These are phyloP conservation scores for Entomortierella lignicola DNA, from an alignment of 192 early-diverging fungal genomes.

Conservation along the genomic window DNA sequence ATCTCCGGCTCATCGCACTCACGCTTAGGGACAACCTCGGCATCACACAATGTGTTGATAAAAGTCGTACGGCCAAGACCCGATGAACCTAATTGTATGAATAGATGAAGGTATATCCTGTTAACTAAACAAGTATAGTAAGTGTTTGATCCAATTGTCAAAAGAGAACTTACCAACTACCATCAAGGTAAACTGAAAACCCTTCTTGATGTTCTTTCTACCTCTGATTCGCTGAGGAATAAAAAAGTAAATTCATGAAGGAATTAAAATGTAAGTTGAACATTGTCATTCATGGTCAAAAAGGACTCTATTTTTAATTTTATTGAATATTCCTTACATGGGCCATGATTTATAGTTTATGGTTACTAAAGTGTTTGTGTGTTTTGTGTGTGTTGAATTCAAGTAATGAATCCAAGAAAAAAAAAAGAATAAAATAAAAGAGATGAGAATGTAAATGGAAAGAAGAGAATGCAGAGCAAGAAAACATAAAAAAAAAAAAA, in stretches of 20 bases:
- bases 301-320: neutral
- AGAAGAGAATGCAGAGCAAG: neutral
- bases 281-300: no score
- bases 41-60: constrained; percentile 97
- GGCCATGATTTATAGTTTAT: constrained; percentile 16
- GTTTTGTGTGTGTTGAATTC: neutral
- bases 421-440: neutral
- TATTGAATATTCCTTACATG: constrained; percentile 17
- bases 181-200: constrained; percentile 97
- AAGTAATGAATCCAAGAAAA: neutral
- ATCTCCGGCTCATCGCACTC: constrained; percentile 76
- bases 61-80: constrained; percentile 99
- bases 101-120: no score
- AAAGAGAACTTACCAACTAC: constrained; percentile 77
- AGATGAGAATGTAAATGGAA: neutral
- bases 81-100: constrained; percentile 74
- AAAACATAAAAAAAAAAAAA: constrained; percentile 1
- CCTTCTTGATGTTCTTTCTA: constrained; percentile 95
- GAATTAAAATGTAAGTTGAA: no score
- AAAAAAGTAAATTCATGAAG: neutral
- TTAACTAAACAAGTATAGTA: no score
- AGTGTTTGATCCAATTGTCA: neutral
- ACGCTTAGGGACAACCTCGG: constrained; percentile 73
- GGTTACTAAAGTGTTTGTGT: neutral
- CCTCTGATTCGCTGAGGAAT: constrained; percentile 41